Base-by-base conservation (phyloP, 2,329 filamentous ascomycete genomes). In the Calonectria pauciramosa region DNA sequence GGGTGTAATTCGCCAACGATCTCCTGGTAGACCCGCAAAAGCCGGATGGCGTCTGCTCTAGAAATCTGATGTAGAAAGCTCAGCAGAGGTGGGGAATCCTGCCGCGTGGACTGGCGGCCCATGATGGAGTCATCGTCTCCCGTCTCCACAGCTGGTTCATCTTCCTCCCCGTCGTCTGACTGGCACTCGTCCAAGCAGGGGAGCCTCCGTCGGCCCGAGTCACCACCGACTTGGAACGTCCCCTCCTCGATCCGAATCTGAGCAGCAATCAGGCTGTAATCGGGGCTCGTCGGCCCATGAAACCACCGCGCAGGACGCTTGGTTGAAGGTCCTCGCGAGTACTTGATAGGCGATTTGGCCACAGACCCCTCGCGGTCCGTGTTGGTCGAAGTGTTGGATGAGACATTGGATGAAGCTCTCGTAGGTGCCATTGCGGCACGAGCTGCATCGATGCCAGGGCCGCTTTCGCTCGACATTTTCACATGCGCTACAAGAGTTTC, bases 21-120 rank as follows among this genome's bases (percentile, higher is more conserved):
- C 38, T 68, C 66, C 2, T 68, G 49, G 26, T 68, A 68, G 16
- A 68, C 65, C 7, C 26, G 34, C n/a, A 68, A 52, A 10, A 68
- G 65, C 2, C 65, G 49, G 10, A 30, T 41, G 7, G 65, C 49
- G 23, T 68, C 65, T 18, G 28, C 30, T n/a, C 30, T 54, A 1
- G 32, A 26, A 6, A 68, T 20, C 32, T 38, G 23, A 4, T 30
- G 11, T 8, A 68, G 44, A 36, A 52, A 52, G 11, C 16, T 36
- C 13, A 68, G 36, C 8, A 65, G 38, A 8, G 60, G 60, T 13
- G 38, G 60, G 9, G 23, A 47, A 23, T 47, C 41, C 11, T 65
- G 36, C 14, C 28, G 36, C 13, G 11, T 23, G 6, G 41, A 16
- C 28, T 30, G 26, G 20, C n/a, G 36, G 4, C 60, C 28, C 26